Conservation (phyloP, 768 basidiomycete species). For the Suillus paluster region DNA sequence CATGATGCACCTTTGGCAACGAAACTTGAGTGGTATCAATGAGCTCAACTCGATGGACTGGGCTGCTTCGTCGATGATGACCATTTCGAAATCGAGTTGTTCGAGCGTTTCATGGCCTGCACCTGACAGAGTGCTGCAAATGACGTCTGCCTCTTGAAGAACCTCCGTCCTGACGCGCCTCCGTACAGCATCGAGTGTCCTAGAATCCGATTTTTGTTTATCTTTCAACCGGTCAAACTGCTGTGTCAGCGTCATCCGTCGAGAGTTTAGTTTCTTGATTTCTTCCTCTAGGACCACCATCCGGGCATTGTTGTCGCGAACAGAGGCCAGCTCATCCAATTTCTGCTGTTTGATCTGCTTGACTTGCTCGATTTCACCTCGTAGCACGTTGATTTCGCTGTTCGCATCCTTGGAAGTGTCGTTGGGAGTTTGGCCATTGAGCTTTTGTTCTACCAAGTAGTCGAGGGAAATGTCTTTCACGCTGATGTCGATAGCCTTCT, state of each 20-base stretch:
- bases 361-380: constrained; percentile 70
- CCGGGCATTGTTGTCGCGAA: constrained; percentile 62
- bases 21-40: constrained; percentile 92
- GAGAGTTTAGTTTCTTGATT: constrained; percentile 65
- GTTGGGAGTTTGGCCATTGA: constrained; percentile 48
- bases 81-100: constrained; percentile 87
- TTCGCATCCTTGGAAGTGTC: constrained; percentile 54
- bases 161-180: constrained; percentile 76
- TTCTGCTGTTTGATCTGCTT: constrained; percentile 64
- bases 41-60: constrained; percentile 96
- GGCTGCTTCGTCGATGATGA: constrained; percentile 98
- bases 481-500: constrained; percentile 72
- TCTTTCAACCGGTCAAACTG: constrained; percentile 81
- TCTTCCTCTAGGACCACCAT: constrained; percentile 68
- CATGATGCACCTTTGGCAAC: constrained; percentile 82
- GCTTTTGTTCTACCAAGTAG: constrained; percentile 78
- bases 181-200: constrained; percentile 82
- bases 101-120: constrained; percentile 88
- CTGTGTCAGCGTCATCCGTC: constrained; percentile 64
- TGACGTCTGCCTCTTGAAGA: constrained; percentile 88
- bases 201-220: constrained; percentile 76
- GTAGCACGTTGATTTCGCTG: constrained; percentile 60
- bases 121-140: constrained; percentile 93
- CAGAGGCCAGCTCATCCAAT: constrained; percentile 57
- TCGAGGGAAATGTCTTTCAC: constrained; percentile 90